phyloP scores from a whole-genome alignment of 331 rosid genomes.

The Saraca asoca region DNA sequence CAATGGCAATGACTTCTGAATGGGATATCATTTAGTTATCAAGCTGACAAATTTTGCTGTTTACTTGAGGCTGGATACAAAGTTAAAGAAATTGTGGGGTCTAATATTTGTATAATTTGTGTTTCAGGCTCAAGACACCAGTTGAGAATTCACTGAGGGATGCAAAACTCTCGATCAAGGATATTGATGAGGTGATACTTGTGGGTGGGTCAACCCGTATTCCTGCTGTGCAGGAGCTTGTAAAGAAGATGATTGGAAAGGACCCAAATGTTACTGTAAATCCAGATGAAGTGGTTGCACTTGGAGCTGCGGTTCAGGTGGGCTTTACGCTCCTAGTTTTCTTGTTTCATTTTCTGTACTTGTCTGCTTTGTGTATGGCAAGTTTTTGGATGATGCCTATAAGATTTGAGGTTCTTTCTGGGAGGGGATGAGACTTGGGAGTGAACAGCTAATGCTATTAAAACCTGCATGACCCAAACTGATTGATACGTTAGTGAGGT shows the following conservation, averaged over 20 bases:
- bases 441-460: not conserved
- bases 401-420: not conserved
- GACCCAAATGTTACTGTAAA: slow-evolving; percentile 69
- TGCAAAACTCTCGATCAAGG: slow-evolving; percentile 54
- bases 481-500: slow-evolving; percentile 7
- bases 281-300: slow-evolving; percentile 73
- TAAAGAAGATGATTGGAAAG: slow-evolving; percentile 62
- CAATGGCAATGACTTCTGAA: not conserved
- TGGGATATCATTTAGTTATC: not conserved
- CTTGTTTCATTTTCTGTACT: too few species aligned
- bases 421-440: too few species aligned
- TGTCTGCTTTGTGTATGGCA: too few species aligned
- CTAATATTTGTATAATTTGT: not conserved
- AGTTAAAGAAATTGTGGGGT: not conserved
- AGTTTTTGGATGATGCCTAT: not conserved
- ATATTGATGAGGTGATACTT: slow-evolving; percentile 66
- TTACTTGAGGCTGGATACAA: not conserved
- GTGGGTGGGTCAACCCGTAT: slow-evolving; percentile 71
- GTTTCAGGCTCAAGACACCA: slow-evolving; percentile 53
- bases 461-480: too few species aligned
- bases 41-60: slow-evolving; percentile 1
- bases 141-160: slow-evolving; percentile 61
- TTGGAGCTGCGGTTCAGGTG: slow-evolving; percentile 75
- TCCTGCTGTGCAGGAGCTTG: slow-evolving; percentile 69
- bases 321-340: slow-evolving; percentile 12